These are phyloP conservation scores for Suhomyces sp. DNA, from an alignment of 805 yeast species.

Conservation along the genomic window DNA sequence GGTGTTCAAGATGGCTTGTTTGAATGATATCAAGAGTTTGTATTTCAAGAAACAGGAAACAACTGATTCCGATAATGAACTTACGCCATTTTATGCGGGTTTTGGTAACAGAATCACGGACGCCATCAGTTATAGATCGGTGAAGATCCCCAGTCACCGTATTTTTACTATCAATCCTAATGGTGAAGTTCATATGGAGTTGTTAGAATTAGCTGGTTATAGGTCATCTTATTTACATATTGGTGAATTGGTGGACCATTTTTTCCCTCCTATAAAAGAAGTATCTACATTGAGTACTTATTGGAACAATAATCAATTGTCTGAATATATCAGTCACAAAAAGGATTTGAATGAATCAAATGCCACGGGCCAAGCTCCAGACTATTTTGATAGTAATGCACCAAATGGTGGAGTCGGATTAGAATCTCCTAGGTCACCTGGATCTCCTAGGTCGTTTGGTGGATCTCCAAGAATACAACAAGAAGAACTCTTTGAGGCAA, in stretches of 20 bases:
- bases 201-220: conserved; percentile 90
- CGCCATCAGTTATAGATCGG: conserved; percentile 90
- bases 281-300: conserved; percentile 30
- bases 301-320: conserved; percentile 38
- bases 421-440: conserved; percentile 11
- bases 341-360: conserved; percentile 9
- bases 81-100: conserved; percentile 93
- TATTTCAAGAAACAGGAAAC: conserved; percentile 39
- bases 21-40: conserved; percentile 77
- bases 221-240: conserved; percentile 84
- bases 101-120: conserved; percentile 97
- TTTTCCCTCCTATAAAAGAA: conserved; percentile 75
- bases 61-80: conserved; percentile 34
- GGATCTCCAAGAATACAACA: conserved; percentile 30
- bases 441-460: conserved; percentile 18
- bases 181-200: conserved; percentile 97
- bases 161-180: conserved; percentile 95
- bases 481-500: conserved; percentile 23
- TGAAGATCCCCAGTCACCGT: conserved; percentile 89
- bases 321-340: conserved; percentile 30
- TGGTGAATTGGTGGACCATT: conserved; percentile 93
- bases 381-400: not conserved
- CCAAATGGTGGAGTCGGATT: not conserved
- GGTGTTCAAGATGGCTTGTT: conserved; percentile 97
- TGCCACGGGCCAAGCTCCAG: conserved; percentile 1